Conservation (phyloP, 306 rosid genomes). For the Vicia sativa region DNA sequence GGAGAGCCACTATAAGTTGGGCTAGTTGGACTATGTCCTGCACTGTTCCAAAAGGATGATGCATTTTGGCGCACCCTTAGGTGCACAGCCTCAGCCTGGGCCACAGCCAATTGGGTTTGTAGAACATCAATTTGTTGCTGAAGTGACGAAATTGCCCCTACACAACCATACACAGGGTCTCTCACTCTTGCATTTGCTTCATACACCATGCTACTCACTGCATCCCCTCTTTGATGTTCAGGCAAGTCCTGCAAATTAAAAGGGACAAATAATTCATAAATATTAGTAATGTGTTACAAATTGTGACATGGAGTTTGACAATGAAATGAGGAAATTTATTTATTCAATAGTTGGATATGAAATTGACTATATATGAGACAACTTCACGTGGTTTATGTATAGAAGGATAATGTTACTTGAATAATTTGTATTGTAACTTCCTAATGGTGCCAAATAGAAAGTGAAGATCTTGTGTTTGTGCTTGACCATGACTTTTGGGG, state of each 20-base stretch:
- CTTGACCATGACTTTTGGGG: conserved; percentile 40
- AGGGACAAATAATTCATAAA: not conserved
- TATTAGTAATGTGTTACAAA: not conserved
- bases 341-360: not conserved
- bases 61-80: conserved; percentile 62
- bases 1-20: conserved; percentile 68
- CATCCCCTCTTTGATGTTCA: conserved; percentile 72
- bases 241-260: conserved; percentile 61
- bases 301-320: conserved; percentile 31
- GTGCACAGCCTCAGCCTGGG: conserved; percentile 92
- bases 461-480: conserved; percentile 27
- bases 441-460: conserved; percentile 18
- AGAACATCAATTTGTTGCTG: conserved; percentile 72
- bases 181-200: conserved; percentile 89
- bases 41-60: conserved; percentile 44
- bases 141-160: conserved; percentile 77
- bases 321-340: conserved; percentile 12
- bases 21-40: conserved; percentile 43
- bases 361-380: conserved; percentile 35
- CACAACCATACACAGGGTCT: conserved; percentile 90
- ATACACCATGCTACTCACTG: conserved; percentile 91
- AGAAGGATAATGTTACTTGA: conserved; percentile 33
- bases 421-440: not conserved
- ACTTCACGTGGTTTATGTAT: conserved; percentile 50
- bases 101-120: conserved; percentile 75